These are phyloP conservation scores for Potentilla sterilis DNA, from an alignment of 306 rosid genomes.

Conservation along the genomic window DNA sequence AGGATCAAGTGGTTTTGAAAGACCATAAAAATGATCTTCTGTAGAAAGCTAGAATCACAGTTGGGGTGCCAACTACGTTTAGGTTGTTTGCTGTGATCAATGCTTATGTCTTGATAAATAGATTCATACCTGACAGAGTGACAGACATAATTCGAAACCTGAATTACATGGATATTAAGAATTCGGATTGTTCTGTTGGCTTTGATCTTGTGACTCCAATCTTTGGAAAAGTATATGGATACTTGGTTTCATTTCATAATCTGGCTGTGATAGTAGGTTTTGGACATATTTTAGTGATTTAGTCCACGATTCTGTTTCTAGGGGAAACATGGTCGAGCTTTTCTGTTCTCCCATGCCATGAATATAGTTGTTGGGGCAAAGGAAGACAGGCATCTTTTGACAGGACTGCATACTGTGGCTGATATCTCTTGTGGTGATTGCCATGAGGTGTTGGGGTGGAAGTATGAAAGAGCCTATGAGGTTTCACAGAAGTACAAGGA, in stretches of 20 bases:
- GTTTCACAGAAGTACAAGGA: slow-evolving; percentile 95
- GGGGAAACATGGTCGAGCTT: slow-evolving; percentile 95
- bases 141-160: background rate
- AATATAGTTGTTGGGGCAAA: slow-evolving; percentile 73
- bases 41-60: background rate
- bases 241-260: background rate
- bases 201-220: slow-evolving; percentile 5
- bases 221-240: background rate
- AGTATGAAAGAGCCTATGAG: slow-evolving; percentile 86
- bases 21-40: background rate
- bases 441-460: slow-evolving; percentile 90
- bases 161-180: background rate
- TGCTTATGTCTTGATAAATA: background rate
- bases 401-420: slow-evolving; percentile 97
- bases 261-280: background rate
- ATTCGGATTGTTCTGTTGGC: background rate
- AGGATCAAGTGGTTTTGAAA: slow-evolving; percentile 13
- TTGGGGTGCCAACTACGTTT: background rate
- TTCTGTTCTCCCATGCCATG: slow-evolving; percentile 96
- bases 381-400: slow-evolving; percentile 86
- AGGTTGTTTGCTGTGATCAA: slow-evolving; percentile 5
- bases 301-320: slow-evolving; percentile 29
- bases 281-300: slow-evolving; percentile 6
- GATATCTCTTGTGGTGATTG: slow-evolving; percentile 84
- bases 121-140: background rate